These are phyloP conservation scores for Pseudotsuga menziesii DNA, from an alignment of 75 land plant genomes.

Conservation along the genomic window DNA sequence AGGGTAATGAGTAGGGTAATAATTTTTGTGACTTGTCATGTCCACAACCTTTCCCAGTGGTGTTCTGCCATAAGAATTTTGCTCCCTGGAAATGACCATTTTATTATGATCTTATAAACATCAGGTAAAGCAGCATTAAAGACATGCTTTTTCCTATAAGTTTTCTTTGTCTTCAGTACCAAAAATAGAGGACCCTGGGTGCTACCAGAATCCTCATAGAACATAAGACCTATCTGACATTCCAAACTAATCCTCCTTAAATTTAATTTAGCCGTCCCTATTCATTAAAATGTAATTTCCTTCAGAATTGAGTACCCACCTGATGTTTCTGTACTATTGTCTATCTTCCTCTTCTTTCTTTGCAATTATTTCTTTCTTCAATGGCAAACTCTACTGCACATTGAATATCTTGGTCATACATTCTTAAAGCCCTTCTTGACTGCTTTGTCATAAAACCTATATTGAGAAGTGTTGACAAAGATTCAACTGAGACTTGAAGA, in stretches of 20 bases:
- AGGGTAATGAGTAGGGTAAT: too few relatives aligned
- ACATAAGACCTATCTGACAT: background rate
- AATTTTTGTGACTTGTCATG: too few relatives aligned
- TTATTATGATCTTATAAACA: background rate
- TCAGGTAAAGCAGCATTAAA: background rate
- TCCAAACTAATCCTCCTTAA: background rate
- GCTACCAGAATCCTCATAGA: background rate
- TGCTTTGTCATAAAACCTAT: constrained; percentile 79
- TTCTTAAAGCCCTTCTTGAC: constrained; percentile 74
- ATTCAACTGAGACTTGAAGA: constrained; percentile 91
- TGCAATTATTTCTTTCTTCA: constrained; percentile 49
- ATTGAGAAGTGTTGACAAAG: constrained; percentile 62
- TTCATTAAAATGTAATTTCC: background rate
- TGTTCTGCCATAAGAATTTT: constrained; percentile 77
- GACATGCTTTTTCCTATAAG: background rate
- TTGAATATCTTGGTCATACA: constrained; percentile 65
- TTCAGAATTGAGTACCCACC: constrained; percentile 27
- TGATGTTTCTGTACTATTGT: constrained; percentile 39
- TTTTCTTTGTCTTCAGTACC: too few relatives aligned
- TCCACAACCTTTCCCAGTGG: constrained; percentile 67
- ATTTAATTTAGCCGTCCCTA: background rate
- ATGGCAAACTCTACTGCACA: constrained; percentile 75
- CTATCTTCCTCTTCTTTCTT: constrained; percentile 49
- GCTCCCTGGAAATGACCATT: constrained; percentile 62
- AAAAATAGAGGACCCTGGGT: background rate